Base-by-base conservation (phyloP, 371 early-diverging fungal species). In the Capillidium heterosporum region DNA sequence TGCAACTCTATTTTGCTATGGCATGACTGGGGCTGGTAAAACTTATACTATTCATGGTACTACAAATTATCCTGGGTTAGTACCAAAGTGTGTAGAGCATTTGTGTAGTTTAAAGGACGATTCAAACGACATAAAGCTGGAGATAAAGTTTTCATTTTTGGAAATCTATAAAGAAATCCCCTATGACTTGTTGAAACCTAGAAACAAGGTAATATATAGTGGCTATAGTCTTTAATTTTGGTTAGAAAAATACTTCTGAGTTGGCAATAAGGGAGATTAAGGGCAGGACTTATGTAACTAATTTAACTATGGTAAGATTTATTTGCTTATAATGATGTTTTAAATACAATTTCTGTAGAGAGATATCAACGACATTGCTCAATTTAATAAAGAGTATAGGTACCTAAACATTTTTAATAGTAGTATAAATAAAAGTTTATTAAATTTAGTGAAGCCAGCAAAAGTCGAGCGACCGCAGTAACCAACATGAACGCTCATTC, bases 1-100 rank as follows among this genome's bases (percentile, higher is more conserved):
- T 40, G 70, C 80, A 0, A 81, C 82, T 2, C 71, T 84, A 43
- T 79, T 85, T 57, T 77, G 77, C 57, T 84, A 84, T 60, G 86
- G 86, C 1, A 78, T 77, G 42, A 83, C 82, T 0, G 83, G 82
- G 0, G 72, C 76, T 40, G 64, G 63, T 61, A 84, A 85, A 57
- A 85, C 82, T 5, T 70, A 78, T 57, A 84, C 85, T 0, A 81
- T 84, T 65, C 77, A 69, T 65, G 77, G 76, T 1, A 63, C 59
- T 0, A 65, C 59, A 23, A 42, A 48, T 15, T 66, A 73, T 11
- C 78, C 74, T 0, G 81, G 81, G 2, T 73, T 84, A 7, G 74
- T 84, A 40, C 78, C 76, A 4, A 60, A 73, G 19, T 70, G 77
- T 11, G 61, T 76, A 3, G 47, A 58, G 41, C 57, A 44, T 24